Evolutionary conservation across 352 stramenopile genomes (phyloP), one percentile per base, ranked within the genome.

Genomic region (Phytopythium kandeliae): DNA sequence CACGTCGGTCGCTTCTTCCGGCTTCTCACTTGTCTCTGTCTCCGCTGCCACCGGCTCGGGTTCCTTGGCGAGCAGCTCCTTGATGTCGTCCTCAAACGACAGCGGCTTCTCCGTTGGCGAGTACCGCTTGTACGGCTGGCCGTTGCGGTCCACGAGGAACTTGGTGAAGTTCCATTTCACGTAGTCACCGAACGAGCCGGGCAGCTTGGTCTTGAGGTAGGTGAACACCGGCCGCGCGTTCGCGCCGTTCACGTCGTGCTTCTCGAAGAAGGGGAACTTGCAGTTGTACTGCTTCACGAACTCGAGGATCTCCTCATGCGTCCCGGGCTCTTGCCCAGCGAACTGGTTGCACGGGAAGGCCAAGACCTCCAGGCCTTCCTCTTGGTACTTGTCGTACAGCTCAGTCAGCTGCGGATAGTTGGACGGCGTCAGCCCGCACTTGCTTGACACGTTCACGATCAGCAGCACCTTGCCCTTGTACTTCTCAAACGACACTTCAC

Each of bases 121-220:
- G 34, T 60, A 66, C 11, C 58, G 54, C 54, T 66, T 66, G 58
- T 31, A 62, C 30, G 88, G 81, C 52, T 73, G 69, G 16, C 88
- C 88, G 38, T 92, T 74, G 51, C 78, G 72, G 69, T 96, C 88
- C 11, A 97, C 71, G n/a, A 97, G 57, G 61, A 97, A 97, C 65
- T 92, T 95, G 26, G 74, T 84, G 57, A 91, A 95, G 66, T 95
- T 95, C 87, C 85, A 95, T 54, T 84, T 76, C 60, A 96, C 77
- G 58, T 81, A 86, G 13, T 71, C 83, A 11, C 72, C 78, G 52
- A 84, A 74, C 55, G 86, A 56, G 8, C 62, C 65, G 1, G 78
- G 74, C 10, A 92, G 60, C 42, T 80, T 77, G 28, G 71, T 40
- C 54, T 94, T 95, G 40, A 96, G 65, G 57, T 82, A 96, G 22